Base-by-base conservation (phyloP, 768 basidiomycete species). In the Mycena maculata region DNA sequence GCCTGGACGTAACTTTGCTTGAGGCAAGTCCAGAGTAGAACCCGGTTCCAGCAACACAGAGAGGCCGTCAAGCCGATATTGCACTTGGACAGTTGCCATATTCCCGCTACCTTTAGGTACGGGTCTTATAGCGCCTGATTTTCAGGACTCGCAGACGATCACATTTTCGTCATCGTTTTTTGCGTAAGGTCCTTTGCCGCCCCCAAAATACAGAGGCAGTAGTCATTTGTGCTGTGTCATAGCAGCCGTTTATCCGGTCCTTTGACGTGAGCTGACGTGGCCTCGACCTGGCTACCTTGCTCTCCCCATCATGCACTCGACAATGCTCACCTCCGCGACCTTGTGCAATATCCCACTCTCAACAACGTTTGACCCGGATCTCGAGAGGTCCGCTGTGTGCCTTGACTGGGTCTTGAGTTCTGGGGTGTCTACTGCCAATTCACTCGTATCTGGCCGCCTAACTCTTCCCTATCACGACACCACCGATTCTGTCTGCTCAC, bases 101-200 rank as follows among this genome's bases (percentile, higher is more conserved):
- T 53, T 53, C 52, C 52, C 52, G 52, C 18, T 53, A 53, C 52
- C 52, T 53, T 53, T 53, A 53, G 52, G 52, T 53, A 53, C 30
- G 52, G 47, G 47, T 48, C 13, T 36, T 36, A 36, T 6, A 36
- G 33, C 33, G 27, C 47, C 47, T 11, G 12, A 23, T n/a, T 53
- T 53, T 53, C 31, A 38, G 30, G 47, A 28, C 47, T 28, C 18
- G 47, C 27, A 16, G 49, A 30, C 12, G 28, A 52, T 52, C 49
- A 52, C 49, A 52, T 52, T 52, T 52, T 52, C 31, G 52, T 48
- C 47, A 48, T n/a, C 27, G 5, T 6, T 25, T 25, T 48, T 11
- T 25, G 47, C 47, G 47, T 48, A 33, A 53, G n/a, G n/a, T n/a
- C n/a, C n/a, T n/a, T n/a, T n/a, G n/a, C 4, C 52, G 22, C 30